Percentiles rank a stretch among this genome's conserved stretches.
These are phyloP conservation scores for Pythium myriotylum DNA, from an alignment of 352 stramenopile species.

Conservation along the genomic window DNA sequence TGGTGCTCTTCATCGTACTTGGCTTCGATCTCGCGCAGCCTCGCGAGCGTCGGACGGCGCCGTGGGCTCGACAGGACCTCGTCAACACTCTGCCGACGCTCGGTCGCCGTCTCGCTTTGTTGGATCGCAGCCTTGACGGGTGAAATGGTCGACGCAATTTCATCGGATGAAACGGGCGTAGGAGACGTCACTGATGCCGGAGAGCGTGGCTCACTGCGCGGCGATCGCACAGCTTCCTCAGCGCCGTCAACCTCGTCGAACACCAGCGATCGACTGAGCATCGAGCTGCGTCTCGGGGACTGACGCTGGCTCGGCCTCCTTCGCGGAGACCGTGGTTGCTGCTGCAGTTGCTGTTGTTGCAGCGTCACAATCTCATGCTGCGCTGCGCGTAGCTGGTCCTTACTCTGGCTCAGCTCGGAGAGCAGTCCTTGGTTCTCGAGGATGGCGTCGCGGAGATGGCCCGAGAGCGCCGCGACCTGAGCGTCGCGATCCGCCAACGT, in stretches of 20 bases:
- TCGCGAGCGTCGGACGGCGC: constrained; percentile 13
- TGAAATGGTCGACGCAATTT: neutral
- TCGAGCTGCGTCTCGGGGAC: constrained; percentile 3
- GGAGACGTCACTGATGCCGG: neutral
- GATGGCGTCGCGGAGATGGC: constrained; percentile 59
- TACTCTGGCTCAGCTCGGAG: constrained; percentile 45
- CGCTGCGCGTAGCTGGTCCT: constrained; percentile 31
- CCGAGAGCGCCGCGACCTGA: constrained; percentile 37
- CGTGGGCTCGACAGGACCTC: constrained; percentile 16
- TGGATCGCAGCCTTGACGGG: neutral
- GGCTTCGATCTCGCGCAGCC: constrained; percentile 37
- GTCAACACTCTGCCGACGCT: constrained; percentile 2
- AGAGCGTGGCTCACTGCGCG: too few species aligned
- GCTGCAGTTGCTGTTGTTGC: constrained; percentile 19
- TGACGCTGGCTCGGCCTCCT: constrained; percentile 4
- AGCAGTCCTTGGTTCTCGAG: constrained; percentile 54
- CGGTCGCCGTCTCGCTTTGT: neutral
- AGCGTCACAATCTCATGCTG: constrained; percentile 21
- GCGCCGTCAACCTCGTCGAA: constrained; percentile 7
- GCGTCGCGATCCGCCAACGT: constrained; percentile 47
- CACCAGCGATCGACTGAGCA: constrained; percentile 1
- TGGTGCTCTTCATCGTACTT: constrained; percentile 58
- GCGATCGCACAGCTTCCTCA: too few species aligned
- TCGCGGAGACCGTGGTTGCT: constrained; percentile 12
- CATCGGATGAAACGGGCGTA: neutral